Conservation (phyloP, 192 early-diverging fungal genomes). For the Rhizophagus clarus region DNA sequence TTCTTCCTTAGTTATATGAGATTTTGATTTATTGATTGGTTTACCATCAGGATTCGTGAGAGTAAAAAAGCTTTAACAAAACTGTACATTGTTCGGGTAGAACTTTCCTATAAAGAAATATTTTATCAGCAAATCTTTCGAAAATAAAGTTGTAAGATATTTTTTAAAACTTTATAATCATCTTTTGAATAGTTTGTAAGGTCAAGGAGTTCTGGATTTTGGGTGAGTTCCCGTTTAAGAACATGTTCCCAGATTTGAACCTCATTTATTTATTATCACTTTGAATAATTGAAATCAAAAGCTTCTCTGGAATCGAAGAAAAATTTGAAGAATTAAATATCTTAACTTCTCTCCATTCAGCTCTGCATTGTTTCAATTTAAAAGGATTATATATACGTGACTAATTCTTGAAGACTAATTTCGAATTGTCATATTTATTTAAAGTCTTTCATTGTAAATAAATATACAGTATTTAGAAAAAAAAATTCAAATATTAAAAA, state of each 20-base stretch:
- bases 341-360: too few species aligned
- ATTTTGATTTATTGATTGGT: too few species aligned
- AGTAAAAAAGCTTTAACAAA: neutral
- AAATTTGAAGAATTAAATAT: neutral
- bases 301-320: neutral
- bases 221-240: constrained; percentile 1
- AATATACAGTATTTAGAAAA: too few species aligned
- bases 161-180: neutral
- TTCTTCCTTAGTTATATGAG: too few species aligned
- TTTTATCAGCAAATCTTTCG: neutral
- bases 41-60: too few species aligned
- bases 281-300: neutral
- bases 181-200: neutral
- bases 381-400: too few species aligned
- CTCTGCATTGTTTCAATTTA: too few species aligned
- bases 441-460: too few species aligned
- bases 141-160: neutral
- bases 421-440: too few species aligned
- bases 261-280: constrained; percentile 6
- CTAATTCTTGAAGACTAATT: too few species aligned
- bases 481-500: too few species aligned
- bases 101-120: neutral
- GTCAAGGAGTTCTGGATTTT: neutral
- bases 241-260: neutral
- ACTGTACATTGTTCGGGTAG: neutral